phyloP scores from a whole-genome alignment of 805 yeast species.

The Candida qinlingensis region DNA sequence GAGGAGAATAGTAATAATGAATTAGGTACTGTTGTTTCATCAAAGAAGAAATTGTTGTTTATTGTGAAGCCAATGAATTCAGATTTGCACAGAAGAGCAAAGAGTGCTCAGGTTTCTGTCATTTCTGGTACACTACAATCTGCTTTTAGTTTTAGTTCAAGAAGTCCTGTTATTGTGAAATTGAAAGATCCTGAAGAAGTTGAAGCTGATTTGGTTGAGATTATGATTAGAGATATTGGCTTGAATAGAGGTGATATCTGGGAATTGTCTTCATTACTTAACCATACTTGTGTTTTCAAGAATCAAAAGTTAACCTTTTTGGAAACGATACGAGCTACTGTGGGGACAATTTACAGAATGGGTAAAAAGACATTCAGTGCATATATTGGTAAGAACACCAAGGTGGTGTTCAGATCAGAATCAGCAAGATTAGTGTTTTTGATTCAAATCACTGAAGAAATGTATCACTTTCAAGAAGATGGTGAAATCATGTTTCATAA shows the following conservation, averaged over 20 bases:
- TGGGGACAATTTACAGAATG: conserved; percentile 54
- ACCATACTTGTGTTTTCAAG: conserved; percentile 58
- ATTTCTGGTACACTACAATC: conserved; percentile 55
- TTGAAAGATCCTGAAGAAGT: conserved; percentile 39
- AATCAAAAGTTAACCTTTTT: conserved; percentile 62
- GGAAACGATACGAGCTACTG: conserved; percentile 55
- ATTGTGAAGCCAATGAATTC: conserved; percentile 33
- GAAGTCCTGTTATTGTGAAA: conserved; percentile 60
- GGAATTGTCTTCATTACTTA: conserved; percentile 61
- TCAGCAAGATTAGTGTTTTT: conserved; percentile 79
- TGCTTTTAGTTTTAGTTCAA: conserved; percentile 57
- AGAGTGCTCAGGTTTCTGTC: conserved; percentile 45
- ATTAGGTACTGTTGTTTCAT: conserved; percentile 1
- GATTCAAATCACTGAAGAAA: conserved; percentile 86
- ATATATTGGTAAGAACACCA: conserved; percentile 68
- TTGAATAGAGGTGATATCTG: conserved; percentile 92
- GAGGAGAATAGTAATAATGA: conserved; percentile 16
- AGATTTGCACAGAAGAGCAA: conserved; percentile 27
- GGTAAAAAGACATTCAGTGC: conserved; percentile 74
- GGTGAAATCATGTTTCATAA: conserved; percentile 94
- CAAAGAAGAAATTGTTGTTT: conserved; percentile 37
- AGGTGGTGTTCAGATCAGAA: conserved; percentile 83
- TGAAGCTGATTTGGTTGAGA: conserved; percentile 79
- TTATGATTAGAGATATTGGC: conserved; percentile 73
- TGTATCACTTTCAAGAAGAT: conserved; percentile 97